Percentiles rank a stretch among this genome's conserved stretches.
These are phyloP conservation scores for Sporisorium graminicola DNA, from an alignment of 1,284 basidiomycete genomes.

Conservation along the genomic window DNA sequence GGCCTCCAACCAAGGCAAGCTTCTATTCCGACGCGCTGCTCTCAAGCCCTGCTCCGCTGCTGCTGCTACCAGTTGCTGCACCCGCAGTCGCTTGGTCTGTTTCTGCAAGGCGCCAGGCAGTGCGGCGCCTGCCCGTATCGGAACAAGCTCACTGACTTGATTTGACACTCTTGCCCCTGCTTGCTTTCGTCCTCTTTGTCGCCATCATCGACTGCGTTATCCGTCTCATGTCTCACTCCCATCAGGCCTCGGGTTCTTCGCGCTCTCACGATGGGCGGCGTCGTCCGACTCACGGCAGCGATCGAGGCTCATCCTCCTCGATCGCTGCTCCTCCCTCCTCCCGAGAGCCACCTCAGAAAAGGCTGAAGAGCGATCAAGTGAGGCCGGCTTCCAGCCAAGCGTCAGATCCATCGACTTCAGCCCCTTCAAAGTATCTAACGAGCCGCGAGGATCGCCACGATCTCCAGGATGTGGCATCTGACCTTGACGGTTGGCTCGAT, in stretches of 20 bases:
- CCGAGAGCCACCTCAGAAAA: slow-evolving; percentile 19
- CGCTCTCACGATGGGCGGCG: slow-evolving; percentile 7
- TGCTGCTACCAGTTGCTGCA: slow-evolving; percentile 10
- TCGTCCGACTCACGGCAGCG: neutral
- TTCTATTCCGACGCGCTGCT: slow-evolving; percentile 11
- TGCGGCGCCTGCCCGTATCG: slow-evolving; percentile 2
- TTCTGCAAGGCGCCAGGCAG: neutral
- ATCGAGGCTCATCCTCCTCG: slow-evolving; percentile 8
- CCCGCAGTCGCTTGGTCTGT: neutral
- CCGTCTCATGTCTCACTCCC: slow-evolving; percentile 18
- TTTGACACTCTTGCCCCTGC: slow-evolving; percentile 12
- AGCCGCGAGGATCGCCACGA: neutral
- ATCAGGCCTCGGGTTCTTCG: slow-evolving; percentile 17
- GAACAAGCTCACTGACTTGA: slow-evolving; percentile 23
- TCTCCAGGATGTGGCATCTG: slow-evolving; percentile 1
- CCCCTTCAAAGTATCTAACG: neutral
- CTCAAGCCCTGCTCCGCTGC: slow-evolving; percentile 7
- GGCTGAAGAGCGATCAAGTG: slow-evolving; percentile 8
- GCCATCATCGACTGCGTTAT: neutral
- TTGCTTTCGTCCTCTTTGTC: slow-evolving; percentile 2
- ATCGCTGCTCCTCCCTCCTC: neutral
- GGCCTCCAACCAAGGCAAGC: slow-evolving; percentile 23
- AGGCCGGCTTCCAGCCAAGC: neutral
- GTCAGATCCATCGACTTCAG: neutral
- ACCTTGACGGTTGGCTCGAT: slow-evolving; percentile 26